Base-by-base conservation (phyloP, 2,329 filamentous ascomycete genomes). In the Bipolaris oryzae region DNA sequence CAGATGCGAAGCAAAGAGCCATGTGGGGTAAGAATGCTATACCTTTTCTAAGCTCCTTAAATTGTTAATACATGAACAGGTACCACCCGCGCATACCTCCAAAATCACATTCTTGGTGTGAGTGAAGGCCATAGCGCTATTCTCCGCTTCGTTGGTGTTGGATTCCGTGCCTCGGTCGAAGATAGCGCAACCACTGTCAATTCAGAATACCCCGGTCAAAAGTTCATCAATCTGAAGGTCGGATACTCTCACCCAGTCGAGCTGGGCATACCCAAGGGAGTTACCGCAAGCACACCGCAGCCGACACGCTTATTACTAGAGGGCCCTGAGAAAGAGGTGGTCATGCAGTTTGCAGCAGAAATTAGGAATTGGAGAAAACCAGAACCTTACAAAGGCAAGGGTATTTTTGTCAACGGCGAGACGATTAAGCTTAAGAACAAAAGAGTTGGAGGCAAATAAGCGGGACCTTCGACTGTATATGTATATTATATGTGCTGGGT, bases 341-440 rank as follows among this genome's bases (percentile, higher is more conserved):
- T 99, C 62, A 95, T 92, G 84, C 88, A 90, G 56, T 97, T 98
- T 77, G 95, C 95, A 16, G 95, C 95, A 0, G 82, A 88, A 68
- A 96, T 99, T 66, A 84, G 92, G 68, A 85, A 82, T 78, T 98
- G 94, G 94, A 88, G 95, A 74, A 85, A 85, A 63, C 95, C 95
- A 28, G 95, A 99, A 80, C 95, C 95, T 64, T 99, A 99, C 80
- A 99, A 99, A 86, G 95, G 95, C 66, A 98, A 99, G 87, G 95
- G 95, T 69, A 96, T 99, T 69, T 99, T 98, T 76, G 89, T 99
- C 70, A 96, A 98, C 73, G 92, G 93, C 62, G 92, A 99, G 84
- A 97, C 92, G 28, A 97, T 99, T 80, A 96, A 90, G 84, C 78
- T 99, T 78, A 99, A 99, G 88, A 89, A 91, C 72, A 99, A 97